Evolutionary conservation across 129 eudicot genomes (phyloP).

Genomic region (Tanacetum coccineum): DNA sequence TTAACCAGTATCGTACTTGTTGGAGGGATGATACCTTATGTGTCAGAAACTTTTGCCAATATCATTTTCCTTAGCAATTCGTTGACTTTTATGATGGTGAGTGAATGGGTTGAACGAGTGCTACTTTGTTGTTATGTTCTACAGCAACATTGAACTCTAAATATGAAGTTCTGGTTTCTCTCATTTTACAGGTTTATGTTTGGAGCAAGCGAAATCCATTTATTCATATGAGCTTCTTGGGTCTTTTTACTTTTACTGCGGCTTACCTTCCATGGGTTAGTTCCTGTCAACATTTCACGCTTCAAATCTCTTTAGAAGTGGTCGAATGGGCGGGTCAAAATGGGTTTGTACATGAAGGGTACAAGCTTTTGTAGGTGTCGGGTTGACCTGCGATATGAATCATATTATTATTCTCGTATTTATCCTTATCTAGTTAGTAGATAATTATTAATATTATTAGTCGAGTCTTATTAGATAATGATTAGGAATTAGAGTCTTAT

Average conservation of each 20-base stretch:
- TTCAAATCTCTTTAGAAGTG: background rate
- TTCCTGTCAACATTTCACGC: conserved; percentile 8
- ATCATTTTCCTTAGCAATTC: conserved; percentile 98
- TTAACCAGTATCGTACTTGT: conserved; percentile 87
- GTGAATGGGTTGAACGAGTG: conserved; percentile 28
- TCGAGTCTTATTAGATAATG: no score
- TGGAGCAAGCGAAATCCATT: conserved; percentile 99
- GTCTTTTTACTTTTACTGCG: conserved; percentile 94
- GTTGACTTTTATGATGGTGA: conserved; percentile 96
- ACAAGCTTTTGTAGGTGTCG: no score
- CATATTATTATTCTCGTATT: no score
- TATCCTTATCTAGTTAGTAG: no score
- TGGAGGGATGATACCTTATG: conserved; percentile 98
- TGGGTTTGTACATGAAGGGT: background rate
- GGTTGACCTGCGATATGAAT: no score
- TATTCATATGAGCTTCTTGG: conserved; percentile 98
- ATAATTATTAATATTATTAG: no score
- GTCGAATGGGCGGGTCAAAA: background rate
- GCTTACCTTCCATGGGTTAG: conserved; percentile 99
- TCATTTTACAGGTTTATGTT: conserved; percentile 65
- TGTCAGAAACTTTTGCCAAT: conserved; percentile 86
- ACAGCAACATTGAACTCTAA: background rate
- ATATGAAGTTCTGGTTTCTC: background rate
- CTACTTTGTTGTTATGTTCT: background rate
- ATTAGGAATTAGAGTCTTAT: no score